Conservation (phyloP, 768 basidiomycete genomes). For the Agaricus blazei region DNA sequence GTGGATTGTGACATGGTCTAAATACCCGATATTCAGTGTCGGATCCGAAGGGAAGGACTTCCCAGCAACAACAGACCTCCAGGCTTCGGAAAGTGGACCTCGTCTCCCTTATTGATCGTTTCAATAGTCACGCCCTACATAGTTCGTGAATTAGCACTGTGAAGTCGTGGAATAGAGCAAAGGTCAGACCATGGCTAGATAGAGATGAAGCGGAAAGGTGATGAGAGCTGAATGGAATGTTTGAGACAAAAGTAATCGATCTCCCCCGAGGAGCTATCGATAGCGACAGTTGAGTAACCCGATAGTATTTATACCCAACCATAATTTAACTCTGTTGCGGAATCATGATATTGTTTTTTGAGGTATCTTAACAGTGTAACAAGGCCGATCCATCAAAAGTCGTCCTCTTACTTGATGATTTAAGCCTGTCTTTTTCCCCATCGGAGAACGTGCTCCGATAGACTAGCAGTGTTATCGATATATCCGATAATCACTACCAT, state of each 20-base stretch:
- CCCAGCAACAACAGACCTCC: constrained; percentile 49
- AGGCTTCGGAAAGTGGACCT: constrained; percentile 54
- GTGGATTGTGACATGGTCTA: constrained; percentile 72
- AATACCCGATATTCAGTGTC: neutral
- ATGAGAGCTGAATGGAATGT: neutral
- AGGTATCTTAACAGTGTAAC: neutral
- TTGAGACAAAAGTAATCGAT: constrained; percentile 2
- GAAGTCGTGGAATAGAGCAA: neutral
- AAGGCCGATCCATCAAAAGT: neutral
- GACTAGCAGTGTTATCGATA: constrained; percentile 7
- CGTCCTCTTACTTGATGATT: neutral
- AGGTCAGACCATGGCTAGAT: neutral
- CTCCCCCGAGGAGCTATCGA: neutral
- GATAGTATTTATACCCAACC: neutral
- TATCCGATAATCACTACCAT: constrained; percentile 6
- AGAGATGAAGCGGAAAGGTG: neutral
- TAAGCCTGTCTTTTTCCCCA: neutral
- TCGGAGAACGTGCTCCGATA: neutral
- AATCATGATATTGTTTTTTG: neutral
- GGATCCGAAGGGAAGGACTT: constrained; percentile 4
- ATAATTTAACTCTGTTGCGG: neutral
- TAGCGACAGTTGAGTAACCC: neutral
- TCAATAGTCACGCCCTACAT: constrained; percentile 69
- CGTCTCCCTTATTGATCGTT: constrained; percentile 54
- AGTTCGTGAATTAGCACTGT: neutral